Base-by-base conservation (phyloP, 371 early-diverging fungal species). In the Quaeritorhiza haematococci region DNA sequence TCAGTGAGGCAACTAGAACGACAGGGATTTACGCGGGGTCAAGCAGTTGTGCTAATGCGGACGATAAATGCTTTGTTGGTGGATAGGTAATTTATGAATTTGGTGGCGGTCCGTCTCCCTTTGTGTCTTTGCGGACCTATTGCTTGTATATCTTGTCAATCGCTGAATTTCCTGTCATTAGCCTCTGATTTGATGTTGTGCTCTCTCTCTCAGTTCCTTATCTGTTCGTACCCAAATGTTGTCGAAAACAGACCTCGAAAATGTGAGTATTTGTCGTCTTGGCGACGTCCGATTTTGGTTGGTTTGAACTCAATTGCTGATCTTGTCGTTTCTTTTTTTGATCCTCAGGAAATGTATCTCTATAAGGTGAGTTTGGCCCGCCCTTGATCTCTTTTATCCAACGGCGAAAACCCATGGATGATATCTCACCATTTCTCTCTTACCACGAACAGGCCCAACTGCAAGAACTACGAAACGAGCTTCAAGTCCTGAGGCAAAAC, bases 381-480 rank as follows among this genome's bases (percentile, higher is more conserved):
- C n/a, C n/a, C n/a, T n/a, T n/a, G n/a, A n/a, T n/a, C n/a, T n/a
- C n/a, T n/a, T n/a, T n/a, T n/a, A n/a, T n/a, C n/a, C n/a, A n/a
- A 69, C 79, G 33, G 64, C 56, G 23, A 54, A 33, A 10, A 56
- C 78, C 45, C 54, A 65, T 59, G 49, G 59, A n/a, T 8, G 49
- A 0, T 50, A 32, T 24, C 27, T 13, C 24, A 26, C 8, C 33
- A 23, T 1, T 49, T 46, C 49, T 58, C 3, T 49, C 49, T 33
- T 63, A 30, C 46, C 7, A 21, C 7, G 27, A 23, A 27, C 46
- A 27, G 10, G 61, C 68, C 24, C 55, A 70, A 35, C 58, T 71
- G 67, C 52, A 80, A 80, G 92, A 93, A 60, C 79, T 95, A 42
- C 78, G 91, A 51, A 91, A 87, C 32, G 96, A 96, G 62, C 82